These are phyloP conservation scores for Myxozyma geophila DNA, from an alignment of 805 yeast genomes.

Conservation along the genomic window DNA sequence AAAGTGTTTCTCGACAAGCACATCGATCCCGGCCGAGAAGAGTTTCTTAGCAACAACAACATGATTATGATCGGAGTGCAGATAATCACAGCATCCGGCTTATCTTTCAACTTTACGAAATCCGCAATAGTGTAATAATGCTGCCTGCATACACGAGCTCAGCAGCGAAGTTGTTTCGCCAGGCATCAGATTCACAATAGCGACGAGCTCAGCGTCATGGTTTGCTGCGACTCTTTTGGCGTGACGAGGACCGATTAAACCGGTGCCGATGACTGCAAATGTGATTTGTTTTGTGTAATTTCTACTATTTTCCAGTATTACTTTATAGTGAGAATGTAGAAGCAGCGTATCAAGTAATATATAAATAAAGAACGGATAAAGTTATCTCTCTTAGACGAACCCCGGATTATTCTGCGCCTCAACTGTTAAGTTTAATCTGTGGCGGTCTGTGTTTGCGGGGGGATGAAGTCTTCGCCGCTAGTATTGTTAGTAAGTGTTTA, in stretches of 20 bases:
- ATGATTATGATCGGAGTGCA: neutral
- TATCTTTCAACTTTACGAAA: neutral
- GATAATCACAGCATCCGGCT: neutral
- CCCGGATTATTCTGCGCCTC: too few species aligned
- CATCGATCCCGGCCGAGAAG: neutral
- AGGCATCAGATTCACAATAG: neutral
- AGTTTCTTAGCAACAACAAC: neutral
- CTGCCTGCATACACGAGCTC: neutral
- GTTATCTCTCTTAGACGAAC: too few species aligned
- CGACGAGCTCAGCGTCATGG: neutral
- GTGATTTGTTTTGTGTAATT: neutral
- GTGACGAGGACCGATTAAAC: constrained; percentile 7
- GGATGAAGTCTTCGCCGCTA: too few species aligned
- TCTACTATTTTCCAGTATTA: too few species aligned
- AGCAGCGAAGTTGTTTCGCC: neutral
- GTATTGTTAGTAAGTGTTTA: too few species aligned
- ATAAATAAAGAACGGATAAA: too few species aligned
- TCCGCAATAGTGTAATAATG: neutral
- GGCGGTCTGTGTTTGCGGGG: too few species aligned
- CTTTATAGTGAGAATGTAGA: too few species aligned
- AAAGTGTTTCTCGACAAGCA: neutral
- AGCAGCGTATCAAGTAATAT: too few species aligned
- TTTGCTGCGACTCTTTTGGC: neutral
- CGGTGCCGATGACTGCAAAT: neutral
- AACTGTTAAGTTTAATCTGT: too few species aligned